Evolutionary conservation across 257 asterid species (phyloP), one percentile per base, ranked within the genome.

Genomic region (Solanum chilense): DNA sequence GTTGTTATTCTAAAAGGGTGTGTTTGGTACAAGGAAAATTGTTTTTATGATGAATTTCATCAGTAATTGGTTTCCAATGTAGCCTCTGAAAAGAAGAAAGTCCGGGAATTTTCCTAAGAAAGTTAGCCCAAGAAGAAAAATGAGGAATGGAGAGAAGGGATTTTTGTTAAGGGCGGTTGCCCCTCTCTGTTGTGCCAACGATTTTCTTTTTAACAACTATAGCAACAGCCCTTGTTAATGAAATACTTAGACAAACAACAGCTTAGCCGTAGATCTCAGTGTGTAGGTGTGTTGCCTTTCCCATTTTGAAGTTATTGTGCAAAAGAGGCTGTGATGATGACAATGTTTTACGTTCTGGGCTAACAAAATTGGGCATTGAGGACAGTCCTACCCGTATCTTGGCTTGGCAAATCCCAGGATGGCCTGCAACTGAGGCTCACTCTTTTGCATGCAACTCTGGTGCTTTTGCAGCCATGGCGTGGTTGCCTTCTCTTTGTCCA

Each of bases 391-490:
- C 82, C 56, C 21, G 21, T 75, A 23, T 75, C 56, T 20, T 23
- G 52, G 52, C 31, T 39, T 37, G 82, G 82, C 6, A 2, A 75
- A 75, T 75, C 82, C 82, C 56, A 23, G 56, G 82, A 75, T 75
- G 33, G 82, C 56, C 20, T 39, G 56, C 82, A 75, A 37, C 31
- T 75, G 82, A 75, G 52, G 82, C 82, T 47, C 44, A 25, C 18
- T 21, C 52, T 77, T 35, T 64, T 58, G 49, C 47, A 33, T 81
- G 88, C 88, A 82, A 86, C 87, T 9, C 87, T 9, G 90, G 84
- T 71, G 31, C 44, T 8, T 76, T 88, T 39, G 90, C 88, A 88
- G 87, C 85, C 88, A 86, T 82, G 88, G 85, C 37, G 75, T 76
- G 12, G 77, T 49, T 60, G 31, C 42, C 25, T 56, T 81, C 88